Evolutionary conservation across 1,284 basidiomycete genomes (phyloP), one percentile per base, ranked within the genome.

Genomic region (Bondarzewia mesenterica): DNA sequence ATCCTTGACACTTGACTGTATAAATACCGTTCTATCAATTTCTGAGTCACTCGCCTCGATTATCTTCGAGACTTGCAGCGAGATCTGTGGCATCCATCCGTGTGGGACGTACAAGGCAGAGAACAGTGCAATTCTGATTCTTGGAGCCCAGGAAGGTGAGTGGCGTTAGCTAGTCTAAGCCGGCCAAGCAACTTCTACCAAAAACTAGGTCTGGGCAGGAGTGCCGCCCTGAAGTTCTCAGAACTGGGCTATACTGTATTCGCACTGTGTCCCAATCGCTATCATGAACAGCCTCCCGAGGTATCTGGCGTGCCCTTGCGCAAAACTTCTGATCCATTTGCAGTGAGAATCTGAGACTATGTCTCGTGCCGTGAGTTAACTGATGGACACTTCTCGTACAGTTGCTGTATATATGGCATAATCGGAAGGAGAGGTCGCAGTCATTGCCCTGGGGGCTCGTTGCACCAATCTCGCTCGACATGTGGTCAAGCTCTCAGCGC

Each of bases 331-430:
- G 7, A 22, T 45, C 32, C 18, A 2, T 14, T 43, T 46, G 38
- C 36, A 40, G 10, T 32, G 22, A 29, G 40, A 35, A 41, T 3
- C 40, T 25, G n/a, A n/a, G n/a, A n/a, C n/a, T n/a, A n/a, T n/a
- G n/a, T n/a, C n/a, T n/a, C n/a, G n/a, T n/a, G n/a, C n/a, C n/a
- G n/a, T n/a, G n/a, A n/a, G n/a, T n/a, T n/a, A n/a, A n/a, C n/a
- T n/a, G n/a, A n/a, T n/a, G n/a, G n/a, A n/a, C n/a, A 44, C 18
- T 18, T 18, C 20, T 4, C 22, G 20, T 6, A 16, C 50, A 65
- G 64, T 60, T 67, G 44, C 58, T 65, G 20, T 62, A 65, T 51
- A 59, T 57, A 38, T 67, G 64, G 64, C 64, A 66, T 53, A 58
- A 60, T 49, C 57, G 55, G 52, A 65, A 63, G 40, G 62, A 63